Base-by-base conservation (phyloP, 2,329 filamentous ascomycete genomes). In the Paramyrothecium sp. region DNA sequence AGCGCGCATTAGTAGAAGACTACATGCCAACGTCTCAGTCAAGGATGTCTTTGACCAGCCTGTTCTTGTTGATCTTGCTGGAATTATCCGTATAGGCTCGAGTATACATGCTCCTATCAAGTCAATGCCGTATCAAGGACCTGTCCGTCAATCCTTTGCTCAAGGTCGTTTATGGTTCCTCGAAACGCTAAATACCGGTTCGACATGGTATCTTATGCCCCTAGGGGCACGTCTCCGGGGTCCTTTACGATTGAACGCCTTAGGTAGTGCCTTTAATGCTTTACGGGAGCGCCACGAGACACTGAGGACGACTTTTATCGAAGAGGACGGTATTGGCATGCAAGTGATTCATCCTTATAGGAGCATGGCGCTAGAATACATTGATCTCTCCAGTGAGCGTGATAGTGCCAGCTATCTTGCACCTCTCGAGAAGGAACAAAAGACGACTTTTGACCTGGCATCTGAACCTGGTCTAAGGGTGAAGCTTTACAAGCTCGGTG, bases 391-490 rank as follows among this genome's bases (percentile, higher is more conserved):
- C 2, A 2, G 22, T 26, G 23, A 34, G 16, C 16, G 47, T n/a
- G 23, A 53, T 11, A 7, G 16, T 7, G 20, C 3, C 16, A 13
- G 20, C 22, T 23, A 21, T 16, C 16, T 7, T 21, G 26, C 7
- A n/a, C 19, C 22, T 2, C 51, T 62, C 3, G 11, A 55, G 3
- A 16, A 38, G 8, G 64, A 67, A 3, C 63, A 68, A 44, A 58
- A 56, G 2, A 58, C 58, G 17, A 59, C 66, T 2, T 69, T 69
- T 34, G 48, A 69, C 47, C 58, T 69, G 11, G 13, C 54, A 1
- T 49, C 54, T 0, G 65, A 67, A 17, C 46, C 63, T 1, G 65
- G 62, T 0, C 69, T 64, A 65, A 60, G 65, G 41, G 62, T 60
- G 1, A 44, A 57, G 0, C 38, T 70, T 0, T 56, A 61, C 3